Percentiles rank a stretch among this genome's conserved stretches.
These are phyloP conservation scores for Alternaria sp. DNA, from an alignment of 2,329 filamentous ascomycete genomes.

Conservation along the genomic window DNA sequence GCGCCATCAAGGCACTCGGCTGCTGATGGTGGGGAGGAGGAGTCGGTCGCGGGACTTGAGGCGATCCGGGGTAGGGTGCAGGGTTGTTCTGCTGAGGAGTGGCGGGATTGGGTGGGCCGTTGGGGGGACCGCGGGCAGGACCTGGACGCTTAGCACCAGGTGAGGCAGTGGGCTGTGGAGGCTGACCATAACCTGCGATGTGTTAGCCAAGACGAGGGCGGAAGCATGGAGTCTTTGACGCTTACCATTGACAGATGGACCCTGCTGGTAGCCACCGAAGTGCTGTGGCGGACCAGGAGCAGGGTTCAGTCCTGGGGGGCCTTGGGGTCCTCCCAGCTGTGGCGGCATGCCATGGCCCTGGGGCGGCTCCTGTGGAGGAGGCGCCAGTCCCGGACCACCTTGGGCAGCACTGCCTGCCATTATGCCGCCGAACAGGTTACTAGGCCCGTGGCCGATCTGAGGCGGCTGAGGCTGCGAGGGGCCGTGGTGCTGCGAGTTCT, in stretches of 20 bases:
- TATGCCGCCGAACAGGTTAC: conserved; percentile 92
- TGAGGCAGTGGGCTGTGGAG: conserved; percentile 83
- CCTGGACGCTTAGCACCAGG: conserved; percentile 80
- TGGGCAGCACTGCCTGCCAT: conserved; percentile 88
- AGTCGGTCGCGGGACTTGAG: conserved; percentile 80
- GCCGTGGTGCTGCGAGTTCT: conserved; percentile 77
- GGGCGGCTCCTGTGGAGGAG: conserved; percentile 67
- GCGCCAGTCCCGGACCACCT: conserved; percentile 81
- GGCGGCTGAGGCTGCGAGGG: conserved; percentile 85
- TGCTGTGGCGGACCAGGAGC: conserved; percentile 67
- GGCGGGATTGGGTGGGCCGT: conserved; percentile 68
- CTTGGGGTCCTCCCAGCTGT: conserved; percentile 74
- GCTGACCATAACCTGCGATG: conserved; percentile 74
- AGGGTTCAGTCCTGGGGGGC: conserved; percentile 69
- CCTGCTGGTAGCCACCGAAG: conserved; percentile 73
- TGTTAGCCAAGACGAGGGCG: conserved; percentile 12
- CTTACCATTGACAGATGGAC: conserved; percentile 67
- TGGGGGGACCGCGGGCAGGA: conserved; percentile 64
- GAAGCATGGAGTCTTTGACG: conserved; percentile 16
- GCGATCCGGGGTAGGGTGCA: conserved; percentile 86
- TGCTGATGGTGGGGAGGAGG: conserved; percentile 59
- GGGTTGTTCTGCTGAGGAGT: conserved; percentile 92
- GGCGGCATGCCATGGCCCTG: conserved; percentile 64
- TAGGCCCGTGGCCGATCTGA: conserved; percentile 82
- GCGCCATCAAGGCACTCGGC: conserved; percentile 40